A percentile compares a stretch with the other conserved stretches of the same genome.
These are phyloP conservation scores for Erodium moschatum DNA, from an alignment of 441 rosid genomes.

Conservation along the genomic window DNA sequence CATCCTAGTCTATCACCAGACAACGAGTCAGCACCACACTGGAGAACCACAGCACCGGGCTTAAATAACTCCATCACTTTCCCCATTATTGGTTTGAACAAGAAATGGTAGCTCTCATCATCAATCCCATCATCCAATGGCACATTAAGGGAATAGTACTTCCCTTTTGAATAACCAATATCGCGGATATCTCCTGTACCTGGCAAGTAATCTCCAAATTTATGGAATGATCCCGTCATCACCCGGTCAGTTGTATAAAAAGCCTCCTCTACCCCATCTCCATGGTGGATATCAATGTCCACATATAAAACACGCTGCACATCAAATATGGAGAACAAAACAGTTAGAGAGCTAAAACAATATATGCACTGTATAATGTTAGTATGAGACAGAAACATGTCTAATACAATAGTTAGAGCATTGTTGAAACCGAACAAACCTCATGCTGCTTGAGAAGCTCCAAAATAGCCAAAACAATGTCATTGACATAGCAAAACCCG, in stretches of 20 bases:
- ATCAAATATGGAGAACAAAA: constrained; percentile 15
- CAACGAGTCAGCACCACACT: constrained; percentile 93
- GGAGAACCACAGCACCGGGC: constrained; percentile 97
- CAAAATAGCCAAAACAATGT: constrained; percentile 65
- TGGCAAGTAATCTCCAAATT: constrained; percentile 92
- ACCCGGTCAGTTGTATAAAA: constrained; percentile 92
- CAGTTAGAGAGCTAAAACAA: background rate
- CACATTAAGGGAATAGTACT: constrained; percentile 73
- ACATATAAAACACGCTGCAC: constrained; percentile 83
- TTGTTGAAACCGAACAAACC: background rate
- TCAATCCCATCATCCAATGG: constrained; percentile 88
- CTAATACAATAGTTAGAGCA: no score
- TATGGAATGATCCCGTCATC: constrained; percentile 94
- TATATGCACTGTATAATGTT: background rate
- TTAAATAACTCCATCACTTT: constrained; percentile 92
- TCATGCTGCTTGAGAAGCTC: constrained; percentile 58
- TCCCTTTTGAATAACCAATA: constrained; percentile 54
- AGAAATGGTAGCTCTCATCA: constrained; percentile 62
- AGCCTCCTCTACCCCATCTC: constrained; percentile 99
- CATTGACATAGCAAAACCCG: constrained; percentile 64
- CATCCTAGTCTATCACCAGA: constrained; percentile 93
- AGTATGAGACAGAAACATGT: no score
- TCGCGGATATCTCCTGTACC: constrained; percentile 88
- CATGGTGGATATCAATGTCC: constrained; percentile 95
- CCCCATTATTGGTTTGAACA: constrained; percentile 63